phyloP scores from a whole-genome alignment of 768 basidiomycete genomes.

The Myochromella boudieri region DNA sequence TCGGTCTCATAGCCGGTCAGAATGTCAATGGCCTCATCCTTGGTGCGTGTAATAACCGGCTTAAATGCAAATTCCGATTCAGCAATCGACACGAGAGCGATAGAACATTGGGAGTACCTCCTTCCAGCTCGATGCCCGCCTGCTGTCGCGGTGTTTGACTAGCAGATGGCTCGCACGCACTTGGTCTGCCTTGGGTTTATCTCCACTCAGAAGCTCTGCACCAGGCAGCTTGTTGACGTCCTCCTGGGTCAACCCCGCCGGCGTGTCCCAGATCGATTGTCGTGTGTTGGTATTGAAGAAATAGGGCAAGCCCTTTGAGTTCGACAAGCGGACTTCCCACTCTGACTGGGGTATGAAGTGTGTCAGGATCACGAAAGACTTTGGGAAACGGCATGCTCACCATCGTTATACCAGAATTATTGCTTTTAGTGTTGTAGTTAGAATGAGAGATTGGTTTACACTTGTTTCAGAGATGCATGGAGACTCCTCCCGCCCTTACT shows the following conservation, averaged over 20 bases:
- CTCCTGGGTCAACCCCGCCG: constrained; percentile 57
- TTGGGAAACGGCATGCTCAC: background rate
- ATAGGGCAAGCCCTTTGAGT: constrained; percentile 76
- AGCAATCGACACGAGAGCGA: background rate
- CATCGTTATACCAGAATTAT: background rate
- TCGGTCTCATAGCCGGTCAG: constrained; percentile 61
- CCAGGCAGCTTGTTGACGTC: constrained; percentile 67
- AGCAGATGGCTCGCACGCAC: constrained; percentile 95
- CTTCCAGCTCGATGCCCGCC: constrained; percentile 82
- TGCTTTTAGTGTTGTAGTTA: too few species aligned
- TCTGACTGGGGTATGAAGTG: too few species aligned
- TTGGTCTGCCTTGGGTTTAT: constrained; percentile 38
- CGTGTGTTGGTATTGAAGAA: constrained; percentile 78
- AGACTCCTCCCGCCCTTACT: too few species aligned
- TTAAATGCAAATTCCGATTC: constrained; percentile 27
- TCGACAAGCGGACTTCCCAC: constrained; percentile 92
- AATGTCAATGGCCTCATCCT: constrained; percentile 87
- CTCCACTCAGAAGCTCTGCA: constrained; percentile 43
- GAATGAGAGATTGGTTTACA: too few species aligned
- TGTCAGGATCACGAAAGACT: too few species aligned
- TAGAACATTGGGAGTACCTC: constrained; percentile 48
- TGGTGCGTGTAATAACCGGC: constrained; percentile 78
- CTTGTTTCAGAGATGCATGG: too few species aligned
- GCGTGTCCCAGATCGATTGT: constrained; percentile 80
- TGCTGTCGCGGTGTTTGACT: constrained; percentile 84